Base-by-base conservation (phyloP, 73 alveolate species). In the Vitrella brassicaformis region DNA sequence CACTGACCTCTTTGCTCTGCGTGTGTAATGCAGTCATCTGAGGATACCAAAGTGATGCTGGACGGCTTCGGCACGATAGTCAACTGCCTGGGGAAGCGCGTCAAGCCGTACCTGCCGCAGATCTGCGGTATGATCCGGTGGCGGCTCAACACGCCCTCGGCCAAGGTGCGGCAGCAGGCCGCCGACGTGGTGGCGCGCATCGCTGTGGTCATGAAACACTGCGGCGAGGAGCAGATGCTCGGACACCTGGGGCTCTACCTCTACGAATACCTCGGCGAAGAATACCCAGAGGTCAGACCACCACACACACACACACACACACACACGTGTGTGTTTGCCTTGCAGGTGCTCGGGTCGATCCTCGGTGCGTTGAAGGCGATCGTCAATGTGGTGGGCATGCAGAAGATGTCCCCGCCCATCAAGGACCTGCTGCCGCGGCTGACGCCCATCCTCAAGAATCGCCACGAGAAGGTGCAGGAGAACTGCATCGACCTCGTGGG, bases 381-480 rank as follows among this genome's bases (percentile, higher is more conserved):
- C 30, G 99, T 97, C 26, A 93, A 95, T 73, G 98, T 94, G 31
- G 87, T 97, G 56, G 99, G 99, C 72, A 97, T 97, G 99, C 85
- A 93, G 30, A 96, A 97, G 81, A 97, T 97, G 99, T 89, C 97
- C 14, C 99, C 99, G 0, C 99, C 99, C 32, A 96, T 97, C 74
- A 97, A 90, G 87, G 99, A 97, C 77, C 86, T 97, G 47, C 85
- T 97, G 39, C 99, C 99, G 8, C 87, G 99, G 72, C 88, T 97
- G 29, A 96, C 99, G 22, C 99, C 99, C 22, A 96, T 97, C 66
- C 87, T 97, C 76, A 91, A 96, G 82, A 97, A 97, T 82, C 88
- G 99, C 78, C 98, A 97, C 79, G 99, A 97, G 81, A 96, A 97
- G 86, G 99, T 97, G 66, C 96, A 97, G 89, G 99, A 93, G 84